Base-by-base conservation (phyloP, 148 eudicot species). In the Cornus suecica region DNA sequence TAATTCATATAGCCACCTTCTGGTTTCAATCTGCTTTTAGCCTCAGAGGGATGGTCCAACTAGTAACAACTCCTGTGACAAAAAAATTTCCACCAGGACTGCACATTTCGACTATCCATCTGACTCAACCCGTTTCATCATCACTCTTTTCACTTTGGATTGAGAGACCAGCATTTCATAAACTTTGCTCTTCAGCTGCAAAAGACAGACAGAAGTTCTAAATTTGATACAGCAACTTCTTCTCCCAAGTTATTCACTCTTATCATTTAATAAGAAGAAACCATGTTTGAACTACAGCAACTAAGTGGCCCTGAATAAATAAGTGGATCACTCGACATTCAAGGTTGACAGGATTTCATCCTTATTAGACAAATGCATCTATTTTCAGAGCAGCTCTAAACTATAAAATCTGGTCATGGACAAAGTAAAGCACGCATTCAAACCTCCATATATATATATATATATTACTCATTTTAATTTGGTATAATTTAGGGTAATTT, bases 111-210 rank as follows among this genome's bases (percentile, higher is more conserved):
- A 2, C 20, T 10, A 11, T 30, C 74, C 26, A 63, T 28, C 18
- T 10, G 31, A 14, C 69, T 74, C 65, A 2, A 7, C 41, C 13
- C 31, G 8, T 68, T 37, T 86, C 85, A 29, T 86, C 75, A 23
- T 76, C 74, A 68, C 58, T 76, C 27, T 76, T 76, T 76, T 74
- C 71, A 65, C 29, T 74, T 79, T 81, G 81, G 78, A 94, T 74
- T 94, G 99, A 34, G 86, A 82, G 51, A 89, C 70, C 71, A 94
- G 90, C 70, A 90, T 64, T 66, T 86, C 83, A 41, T 89, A 86
- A 72, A 94, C 96, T 78, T 84, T 89, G 11, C 73, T 72, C 86
- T 89, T 94, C 80, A 94, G 86, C 97, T 92, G 90, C 83, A 82
- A 54, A 52, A 54, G 25, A 63, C 31, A 28, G 41, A 66, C 32